Conservation (phyloP, 2,329 filamentous ascomycete genomes). For the Fusarium nisikadoi region DNA sequence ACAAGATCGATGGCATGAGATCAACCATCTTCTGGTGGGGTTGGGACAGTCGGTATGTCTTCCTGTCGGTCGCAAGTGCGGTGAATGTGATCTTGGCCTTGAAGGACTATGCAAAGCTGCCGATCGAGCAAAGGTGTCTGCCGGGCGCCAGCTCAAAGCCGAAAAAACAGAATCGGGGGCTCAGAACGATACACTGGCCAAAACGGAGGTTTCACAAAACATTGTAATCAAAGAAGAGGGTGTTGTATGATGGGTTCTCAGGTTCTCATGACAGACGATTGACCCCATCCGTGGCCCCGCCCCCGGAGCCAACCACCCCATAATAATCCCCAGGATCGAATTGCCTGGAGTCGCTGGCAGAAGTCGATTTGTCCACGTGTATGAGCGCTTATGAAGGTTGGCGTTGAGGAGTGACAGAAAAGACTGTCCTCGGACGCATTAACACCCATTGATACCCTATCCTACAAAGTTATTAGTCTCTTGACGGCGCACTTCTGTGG, state of each 20-base stretch:
- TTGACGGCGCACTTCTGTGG: background rate
- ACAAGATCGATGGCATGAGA: constrained; percentile 86
- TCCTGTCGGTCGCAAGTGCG: constrained; percentile 82
- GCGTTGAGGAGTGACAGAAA: constrained; percentile 2
- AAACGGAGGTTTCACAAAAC: constrained; percentile 38
- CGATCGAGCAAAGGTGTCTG: constrained; percentile 70
- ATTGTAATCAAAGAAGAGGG: constrained; percentile 46
- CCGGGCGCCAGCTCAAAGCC: constrained; percentile 60
- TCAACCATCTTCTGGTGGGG: constrained; percentile 89
- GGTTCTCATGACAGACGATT: constrained; percentile 15
- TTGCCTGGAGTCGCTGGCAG: constrained; percentile 16
- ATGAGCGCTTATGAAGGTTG: constrained; percentile 17
- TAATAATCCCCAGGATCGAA: constrained; percentile 30
- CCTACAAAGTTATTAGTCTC: constrained; percentile 12
- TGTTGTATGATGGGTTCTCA: constrained; percentile 25
- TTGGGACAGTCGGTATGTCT: constrained; percentile 88
- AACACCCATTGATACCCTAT: constrained; percentile 35
- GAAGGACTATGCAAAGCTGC: constrained; percentile 80
- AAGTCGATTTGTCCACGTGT: constrained; percentile 38
- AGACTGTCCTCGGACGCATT: constrained; percentile 22
- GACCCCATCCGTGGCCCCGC: constrained; percentile 33
- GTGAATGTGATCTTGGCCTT: constrained; percentile 83
- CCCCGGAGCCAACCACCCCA: constrained; percentile 38
- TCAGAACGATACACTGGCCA: constrained; percentile 35
- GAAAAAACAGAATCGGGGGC: constrained; percentile 44